Conservation (phyloP, 2,329 filamentous ascomycete species). For the Orbilia quercus region DNA sequence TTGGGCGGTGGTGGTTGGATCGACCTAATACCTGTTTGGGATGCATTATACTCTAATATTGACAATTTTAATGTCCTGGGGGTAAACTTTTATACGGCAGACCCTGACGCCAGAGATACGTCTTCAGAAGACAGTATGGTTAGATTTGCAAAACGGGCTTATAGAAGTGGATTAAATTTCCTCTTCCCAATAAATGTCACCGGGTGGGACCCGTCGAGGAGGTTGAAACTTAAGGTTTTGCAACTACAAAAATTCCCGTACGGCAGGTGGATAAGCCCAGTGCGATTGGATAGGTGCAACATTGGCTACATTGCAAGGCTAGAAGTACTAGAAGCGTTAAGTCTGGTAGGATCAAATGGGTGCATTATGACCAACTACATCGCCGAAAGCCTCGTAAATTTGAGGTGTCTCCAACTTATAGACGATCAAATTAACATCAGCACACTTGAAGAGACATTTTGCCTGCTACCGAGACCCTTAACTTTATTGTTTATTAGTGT, state of each 20-base stretch:
- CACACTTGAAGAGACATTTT: background rate
- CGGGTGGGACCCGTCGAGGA: background rate
- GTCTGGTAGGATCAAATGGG: background rate
- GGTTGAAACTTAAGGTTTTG: background rate
- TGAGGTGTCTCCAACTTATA: background rate
- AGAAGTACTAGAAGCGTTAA: background rate
- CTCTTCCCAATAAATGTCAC: background rate
- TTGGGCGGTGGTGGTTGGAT: background rate
- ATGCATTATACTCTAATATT: background rate
- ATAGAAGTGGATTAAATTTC: background rate
- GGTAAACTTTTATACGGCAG: background rate
- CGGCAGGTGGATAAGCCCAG: background rate
- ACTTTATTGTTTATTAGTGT: background rate
- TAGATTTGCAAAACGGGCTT: background rate
- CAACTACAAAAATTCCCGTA: slow-evolving; percentile 1
- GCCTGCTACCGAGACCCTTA: background rate
- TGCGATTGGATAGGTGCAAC: background rate
- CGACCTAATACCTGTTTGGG: background rate
- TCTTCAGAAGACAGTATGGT: too few relatives aligned
- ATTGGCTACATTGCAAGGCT: background rate
- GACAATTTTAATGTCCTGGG: background rate
- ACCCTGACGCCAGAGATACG: too few relatives aligned
- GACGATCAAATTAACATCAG: background rate
- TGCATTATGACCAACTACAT: background rate
- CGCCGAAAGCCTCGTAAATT: background rate